phyloP scores from a whole-genome alignment of 176 grass and related monocot species.

The Puccinellia tenuiflora region DNA sequence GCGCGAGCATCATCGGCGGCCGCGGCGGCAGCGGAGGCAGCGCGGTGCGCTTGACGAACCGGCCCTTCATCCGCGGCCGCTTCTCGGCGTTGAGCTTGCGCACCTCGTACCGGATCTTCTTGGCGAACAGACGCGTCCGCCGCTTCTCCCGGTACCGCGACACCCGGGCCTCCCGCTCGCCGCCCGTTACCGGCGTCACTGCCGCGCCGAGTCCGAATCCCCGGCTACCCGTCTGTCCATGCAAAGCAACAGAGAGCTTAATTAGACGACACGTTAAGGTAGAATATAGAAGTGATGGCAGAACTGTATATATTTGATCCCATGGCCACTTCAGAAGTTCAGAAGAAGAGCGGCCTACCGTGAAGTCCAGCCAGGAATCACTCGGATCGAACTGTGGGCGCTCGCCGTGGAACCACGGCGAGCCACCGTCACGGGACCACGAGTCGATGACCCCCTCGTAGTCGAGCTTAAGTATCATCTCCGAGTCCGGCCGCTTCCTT shows the following conservation, averaged over 20 bases:
- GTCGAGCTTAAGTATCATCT: constrained; percentile 68
- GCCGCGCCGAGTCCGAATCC: constrained; percentile 4
- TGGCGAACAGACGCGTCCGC: constrained; percentile 83
- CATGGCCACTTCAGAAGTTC: too few species aligned
- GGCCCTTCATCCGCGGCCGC: constrained; percentile 94
- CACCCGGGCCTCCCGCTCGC: constrained; percentile 83
- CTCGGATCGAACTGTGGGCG: constrained; percentile 38
- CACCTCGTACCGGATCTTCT: constrained; percentile 99
- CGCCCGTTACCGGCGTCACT: constrained; percentile 42
- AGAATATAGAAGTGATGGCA: background rate
- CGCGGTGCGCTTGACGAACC: constrained; percentile 77
- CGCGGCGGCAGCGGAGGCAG: constrained; percentile 26
- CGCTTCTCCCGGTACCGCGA: constrained; percentile 96
- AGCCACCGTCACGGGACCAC: constrained; percentile 55
- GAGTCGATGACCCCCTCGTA: constrained; percentile 76
- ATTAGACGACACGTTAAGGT: background rate
- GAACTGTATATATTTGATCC: background rate
- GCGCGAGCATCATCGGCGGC: constrained; percentile 29
- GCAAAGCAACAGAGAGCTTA: background rate
- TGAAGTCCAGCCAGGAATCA: constrained; percentile 54
- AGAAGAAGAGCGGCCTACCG: constrained; percentile 29
- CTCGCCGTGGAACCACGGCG: constrained; percentile 73
- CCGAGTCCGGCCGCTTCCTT: constrained; percentile 18
- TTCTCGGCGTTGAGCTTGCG: constrained; percentile 99
- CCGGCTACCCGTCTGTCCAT: constrained; percentile 5